Evolutionary conservation across 192 early-diverging fungal species (phyloP).

Genomic region (Gryganskiella cystojenkinii): DNA sequence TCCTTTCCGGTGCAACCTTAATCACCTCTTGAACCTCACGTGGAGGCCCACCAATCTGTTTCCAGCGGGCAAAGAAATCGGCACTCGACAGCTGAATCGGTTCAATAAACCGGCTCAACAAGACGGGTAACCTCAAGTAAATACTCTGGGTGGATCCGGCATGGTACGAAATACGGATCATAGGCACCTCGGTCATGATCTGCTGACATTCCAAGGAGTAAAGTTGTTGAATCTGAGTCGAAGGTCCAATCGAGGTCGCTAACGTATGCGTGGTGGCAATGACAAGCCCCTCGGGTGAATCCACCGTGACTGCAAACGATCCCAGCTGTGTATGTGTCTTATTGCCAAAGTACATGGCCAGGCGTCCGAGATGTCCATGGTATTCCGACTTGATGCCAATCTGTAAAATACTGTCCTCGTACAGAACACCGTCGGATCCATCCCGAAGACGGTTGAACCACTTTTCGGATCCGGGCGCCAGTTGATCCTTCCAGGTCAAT

Average conservation of each 20-base stretch:
- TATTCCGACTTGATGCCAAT: constrained; percentile 96
- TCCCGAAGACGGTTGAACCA: constrained; percentile 73
- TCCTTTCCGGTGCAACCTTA: constrained; percentile 61
- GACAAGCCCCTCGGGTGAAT: constrained; percentile 59
- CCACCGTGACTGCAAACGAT: constrained; percentile 65
- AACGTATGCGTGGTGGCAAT: constrained; percentile 67
- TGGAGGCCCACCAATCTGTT: constrained; percentile 91
- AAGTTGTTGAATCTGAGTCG: constrained; percentile 84
- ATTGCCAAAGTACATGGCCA: constrained; percentile 95
- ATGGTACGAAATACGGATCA: constrained; percentile 75
- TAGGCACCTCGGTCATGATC: constrained; percentile 67
- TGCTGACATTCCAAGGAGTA: constrained; percentile 83
- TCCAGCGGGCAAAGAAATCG: constrained; percentile 94
- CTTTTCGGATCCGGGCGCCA: constrained; percentile 62
- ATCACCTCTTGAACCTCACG: constrained; percentile 86
- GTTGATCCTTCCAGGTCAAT: constrained; percentile 50
- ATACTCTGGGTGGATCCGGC: constrained; percentile 66
- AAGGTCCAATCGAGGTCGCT: constrained; percentile 68
- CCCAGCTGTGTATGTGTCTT: constrained; percentile 78
- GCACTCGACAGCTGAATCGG: constrained; percentile 76
- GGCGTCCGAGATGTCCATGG: constrained; percentile 85
- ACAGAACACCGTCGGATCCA: constrained; percentile 87
- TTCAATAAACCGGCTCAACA: constrained; percentile 88
- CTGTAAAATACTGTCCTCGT: constrained; percentile 90
- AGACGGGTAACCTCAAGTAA: constrained; percentile 79